These are phyloP conservation scores for Talaromyces atroroseus DNA, from an alignment of 2,329 filamentous ascomycete genomes.

Conservation along the genomic window DNA sequence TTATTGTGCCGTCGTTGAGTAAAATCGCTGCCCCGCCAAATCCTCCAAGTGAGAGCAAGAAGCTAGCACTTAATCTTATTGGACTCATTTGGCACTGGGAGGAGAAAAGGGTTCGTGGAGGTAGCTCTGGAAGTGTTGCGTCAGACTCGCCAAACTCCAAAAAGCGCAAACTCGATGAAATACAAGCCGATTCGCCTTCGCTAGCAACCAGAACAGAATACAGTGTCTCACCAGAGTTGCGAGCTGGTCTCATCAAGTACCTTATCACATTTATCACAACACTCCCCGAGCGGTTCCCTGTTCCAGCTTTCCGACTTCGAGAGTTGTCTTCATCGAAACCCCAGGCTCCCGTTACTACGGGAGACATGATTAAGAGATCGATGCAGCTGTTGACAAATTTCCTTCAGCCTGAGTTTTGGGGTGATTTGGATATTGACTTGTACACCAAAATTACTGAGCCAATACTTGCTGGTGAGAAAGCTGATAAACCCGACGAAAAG, in stretches of 20 bases:
- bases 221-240: slow-evolving; percentile 59
- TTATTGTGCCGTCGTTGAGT: slow-evolving; percentile 81
- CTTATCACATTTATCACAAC: slow-evolving; percentile 92
- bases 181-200: slow-evolving; percentile 52
- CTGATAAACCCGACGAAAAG: slow-evolving; percentile 75
- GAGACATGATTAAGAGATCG: slow-evolving; percentile 80
- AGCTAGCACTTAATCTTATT: slow-evolving; percentile 84
- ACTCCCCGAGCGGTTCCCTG: slow-evolving; percentile 75
- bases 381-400: slow-evolving; percentile 77
- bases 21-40: slow-evolving; percentile 79
- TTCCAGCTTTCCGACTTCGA: slow-evolving; percentile 64
- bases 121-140: slow-evolving; percentile 28
- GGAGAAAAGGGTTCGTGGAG: slow-evolving; percentile 65
- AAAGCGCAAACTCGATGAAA: slow-evolving; percentile 73
- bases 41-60: slow-evolving; percentile 85
- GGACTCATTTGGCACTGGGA: slow-evolving; percentile 91
- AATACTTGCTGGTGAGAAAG: slow-evolving; percentile 76
- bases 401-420: slow-evolving; percentile 83
- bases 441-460: slow-evolving; percentile 86
- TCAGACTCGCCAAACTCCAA: slow-evolving; percentile 67
- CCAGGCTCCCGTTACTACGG: slow-evolving; percentile 51
- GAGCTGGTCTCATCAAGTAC: slow-evolving; percentile 85
- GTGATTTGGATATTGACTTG: slow-evolving; percentile 82
- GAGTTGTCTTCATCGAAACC: slow-evolving; percentile 47
- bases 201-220: slow-evolving; percentile 55